These are phyloP conservation scores for Actinomortierella ambigua DNA, from an alignment of 371 early-diverging fungal genomes.

Conservation along the genomic window DNA sequence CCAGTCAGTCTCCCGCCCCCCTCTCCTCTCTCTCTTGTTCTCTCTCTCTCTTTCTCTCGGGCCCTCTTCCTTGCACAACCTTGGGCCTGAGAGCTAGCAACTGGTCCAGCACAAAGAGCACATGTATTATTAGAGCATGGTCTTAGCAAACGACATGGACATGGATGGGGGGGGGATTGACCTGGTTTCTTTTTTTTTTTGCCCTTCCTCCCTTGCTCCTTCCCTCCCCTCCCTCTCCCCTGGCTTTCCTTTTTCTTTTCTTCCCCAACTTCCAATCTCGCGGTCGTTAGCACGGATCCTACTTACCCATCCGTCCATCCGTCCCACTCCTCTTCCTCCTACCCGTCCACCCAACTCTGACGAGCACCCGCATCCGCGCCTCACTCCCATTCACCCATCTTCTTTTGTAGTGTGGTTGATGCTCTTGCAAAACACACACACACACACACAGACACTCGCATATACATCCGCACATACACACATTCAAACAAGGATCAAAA, in stretches of 20 bases:
- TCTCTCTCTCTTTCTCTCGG: background rate
- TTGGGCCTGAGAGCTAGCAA: background rate
- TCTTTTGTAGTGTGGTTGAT: background rate
- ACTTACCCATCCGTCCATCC: background rate
- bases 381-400: background rate
- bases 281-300: too few relatives aligned
- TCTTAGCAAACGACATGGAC: background rate
- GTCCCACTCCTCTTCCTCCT: background rate
- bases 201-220: background rate
- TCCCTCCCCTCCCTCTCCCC: background rate
- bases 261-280: too few relatives aligned
- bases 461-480: too few relatives aligned
- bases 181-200: slow-evolving; percentile 2
- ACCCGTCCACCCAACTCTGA: background rate
- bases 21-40: background rate
- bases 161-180: background rate
- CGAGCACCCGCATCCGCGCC: background rate
- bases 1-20: background rate
- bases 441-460: too few relatives aligned
- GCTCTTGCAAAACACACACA: too few relatives aligned
- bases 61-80: background rate
- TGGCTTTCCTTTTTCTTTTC: background rate
- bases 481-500: too few relatives aligned
- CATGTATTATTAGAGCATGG: too few relatives aligned
- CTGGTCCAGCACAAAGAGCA: too few relatives aligned